Percentiles rank a stretch among this genome's conserved stretches.
phyloP scores from a whole-genome alignment of 139 green algal species.

The Raphidocelis subcapitata region DNA sequence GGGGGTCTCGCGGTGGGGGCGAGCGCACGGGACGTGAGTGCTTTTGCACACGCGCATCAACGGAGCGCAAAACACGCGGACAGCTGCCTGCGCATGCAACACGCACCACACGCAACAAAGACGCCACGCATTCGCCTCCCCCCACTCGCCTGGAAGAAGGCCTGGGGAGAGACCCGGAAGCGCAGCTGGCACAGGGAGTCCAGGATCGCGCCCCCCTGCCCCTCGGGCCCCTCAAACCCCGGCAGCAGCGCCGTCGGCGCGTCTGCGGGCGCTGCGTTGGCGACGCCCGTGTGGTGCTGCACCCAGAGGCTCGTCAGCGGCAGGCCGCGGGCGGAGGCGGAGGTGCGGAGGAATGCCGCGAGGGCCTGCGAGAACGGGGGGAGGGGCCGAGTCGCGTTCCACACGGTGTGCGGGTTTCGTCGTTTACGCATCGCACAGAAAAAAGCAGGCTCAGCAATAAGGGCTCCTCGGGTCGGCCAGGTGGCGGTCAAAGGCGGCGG shows the following conservation, averaged over 20 bases:
- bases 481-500: no score
- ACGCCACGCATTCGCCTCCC: conserved; percentile 60
- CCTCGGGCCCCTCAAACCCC: conserved; percentile 1
- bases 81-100: no score
- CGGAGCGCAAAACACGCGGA: no score
- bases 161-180: conserved; percentile 73
- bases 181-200: conserved; percentile 65
- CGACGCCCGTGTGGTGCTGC: conserved; percentile 40
- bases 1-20: no score
- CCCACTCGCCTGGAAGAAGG: conserved; percentile 85
- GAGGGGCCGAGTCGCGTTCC: no score
- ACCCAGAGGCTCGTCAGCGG: conserved; percentile 22
- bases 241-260: conserved; percentile 26
- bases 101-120: conserved; percentile 25
- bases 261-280: conserved; percentile 39
- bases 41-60: neutral
- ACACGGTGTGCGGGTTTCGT: no score
- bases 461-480: no score
- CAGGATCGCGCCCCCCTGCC: conserved; percentile 10
- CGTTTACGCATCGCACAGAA: no score
- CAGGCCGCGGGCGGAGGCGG: neutral
- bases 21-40: no score
- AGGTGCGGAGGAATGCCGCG: no score
- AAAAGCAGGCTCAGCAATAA: no score
- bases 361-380: no score